These are phyloP conservation scores for Pichia norvegensis DNA, from an alignment of 1,139 yeast species.

Conservation along the genomic window DNA sequence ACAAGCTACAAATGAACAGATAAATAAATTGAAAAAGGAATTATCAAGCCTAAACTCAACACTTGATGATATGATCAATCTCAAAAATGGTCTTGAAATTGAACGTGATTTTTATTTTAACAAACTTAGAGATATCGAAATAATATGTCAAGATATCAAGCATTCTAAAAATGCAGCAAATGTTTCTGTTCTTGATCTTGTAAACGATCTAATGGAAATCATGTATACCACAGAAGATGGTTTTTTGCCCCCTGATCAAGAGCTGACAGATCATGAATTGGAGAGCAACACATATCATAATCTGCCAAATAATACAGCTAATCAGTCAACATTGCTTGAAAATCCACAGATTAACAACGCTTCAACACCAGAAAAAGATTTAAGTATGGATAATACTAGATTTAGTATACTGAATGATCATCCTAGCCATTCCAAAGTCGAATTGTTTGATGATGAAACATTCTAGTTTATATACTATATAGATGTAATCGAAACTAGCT, in stretches of 20 bases:
- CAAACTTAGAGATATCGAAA: conserved; percentile 82
- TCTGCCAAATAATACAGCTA: background rate
- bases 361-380: background rate
- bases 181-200: conserved; percentile 30
- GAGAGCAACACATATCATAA: background rate
- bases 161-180: conserved; percentile 34
- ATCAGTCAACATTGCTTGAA: background rate
- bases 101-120: conserved; percentile 89
- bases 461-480: background rate
- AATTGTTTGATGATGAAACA: conserved; percentile 1
- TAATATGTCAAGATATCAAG: conserved; percentile 55
- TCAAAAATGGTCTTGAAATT: conserved; percentile 44
- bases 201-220: conserved; percentile 62
- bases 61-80: conserved; percentile 15
- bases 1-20: background rate
- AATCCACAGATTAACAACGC: background rate
- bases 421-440: background rate
- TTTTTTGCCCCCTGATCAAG: conserved; percentile 41
- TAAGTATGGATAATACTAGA: background rate
- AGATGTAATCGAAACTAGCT: too few relatives aligned
- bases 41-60: conserved; percentile 11
- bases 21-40: conserved; percentile 1
- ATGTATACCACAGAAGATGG: conserved; percentile 81
- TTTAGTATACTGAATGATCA: background rate
- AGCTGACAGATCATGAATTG: conserved; percentile 1